Evolutionary conservation across 2,329 filamentous ascomycete species (phyloP), one percentile per base, ranked within the genome.

Genomic region (Beauveria bassiana): DNA sequence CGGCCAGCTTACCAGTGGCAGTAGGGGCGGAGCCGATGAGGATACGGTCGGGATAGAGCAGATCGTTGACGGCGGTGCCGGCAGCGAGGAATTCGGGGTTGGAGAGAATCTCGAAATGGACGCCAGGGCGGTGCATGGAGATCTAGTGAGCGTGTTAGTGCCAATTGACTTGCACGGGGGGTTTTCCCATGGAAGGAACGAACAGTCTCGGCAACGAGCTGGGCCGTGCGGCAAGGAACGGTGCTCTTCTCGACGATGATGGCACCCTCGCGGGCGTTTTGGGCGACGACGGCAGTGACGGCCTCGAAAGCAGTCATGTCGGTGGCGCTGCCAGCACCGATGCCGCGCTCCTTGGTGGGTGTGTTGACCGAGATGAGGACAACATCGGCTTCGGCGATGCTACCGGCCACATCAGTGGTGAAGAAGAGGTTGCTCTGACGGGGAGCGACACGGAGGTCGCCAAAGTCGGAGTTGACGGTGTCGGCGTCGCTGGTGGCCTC

Each of bases 181-280:
- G 14, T 5, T 5, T 5, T 14, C 5, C 34, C 14, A 1, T 16
- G 12, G 20, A 24, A 22, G 10, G 1, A 61, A 70, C 79, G 73
- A 74, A 91, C 85, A 65, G 86, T 90, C 66, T 87, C 82, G 66
- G 83, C 80, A 45, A 92, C 85, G 38, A 86, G 81, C 66, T 90
- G 81, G 2, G 88, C 87, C 5, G 89, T 92, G 64, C 86, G 79
- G 71, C 87, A 90, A 3, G 90, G 90, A 28, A 93, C 90, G 0
- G 90, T 93, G 61, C 85, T 89, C 77, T 93, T 93, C 76, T 93
- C 89, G 22, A 93, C 89, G 56, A 93, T 84, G 61, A 93, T 89
- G 60, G 87, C 84, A 53, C 86, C 86, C 20, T 81, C 77, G 34
- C 81, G 84, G 3, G 89, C 87, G 64, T 86, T 78, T 65, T 83